These are phyloP conservation scores for Rhodotorula sp. DNA, from an alignment of 1,284 basidiomycete genomes.

Conservation along the genomic window DNA sequence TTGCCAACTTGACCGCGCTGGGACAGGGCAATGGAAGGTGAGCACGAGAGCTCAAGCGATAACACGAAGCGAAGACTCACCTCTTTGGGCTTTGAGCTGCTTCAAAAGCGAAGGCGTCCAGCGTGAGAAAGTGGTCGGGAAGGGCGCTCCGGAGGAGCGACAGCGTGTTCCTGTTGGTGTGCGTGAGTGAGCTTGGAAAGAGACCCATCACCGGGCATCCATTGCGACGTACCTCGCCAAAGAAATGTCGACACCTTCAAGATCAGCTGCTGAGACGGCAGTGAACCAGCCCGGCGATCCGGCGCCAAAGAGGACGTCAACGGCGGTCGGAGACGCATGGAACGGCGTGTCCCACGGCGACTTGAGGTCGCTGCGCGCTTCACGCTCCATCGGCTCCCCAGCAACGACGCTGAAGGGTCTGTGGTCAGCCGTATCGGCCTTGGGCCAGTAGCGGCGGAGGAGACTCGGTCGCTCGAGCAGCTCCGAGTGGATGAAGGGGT, in stretches of 20 bases:
- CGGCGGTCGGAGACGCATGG: slow-evolving; percentile 37
- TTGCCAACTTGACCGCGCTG: slow-evolving; percentile 73
- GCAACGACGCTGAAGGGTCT: slow-evolving; percentile 48
- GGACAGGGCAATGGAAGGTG: neutral
- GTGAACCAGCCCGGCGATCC: slow-evolving; percentile 48
- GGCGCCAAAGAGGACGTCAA: slow-evolving; percentile 40
- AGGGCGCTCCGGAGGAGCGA: slow-evolving; percentile 43
- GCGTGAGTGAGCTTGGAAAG: neutral
- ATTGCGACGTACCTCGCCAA: slow-evolving; percentile 44
- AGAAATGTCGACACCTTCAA: slow-evolving; percentile 45
- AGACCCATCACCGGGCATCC: neutral
- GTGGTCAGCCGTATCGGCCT: slow-evolving; percentile 11
- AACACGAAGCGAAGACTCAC: slow-evolving; percentile 51
- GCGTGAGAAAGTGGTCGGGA: slow-evolving; percentile 49
- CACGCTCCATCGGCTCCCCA: slow-evolving; percentile 51
- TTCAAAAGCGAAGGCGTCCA: slow-evolving; percentile 59
- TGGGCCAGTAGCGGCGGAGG: slow-evolving; percentile 43
- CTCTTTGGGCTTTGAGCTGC: slow-evolving; percentile 61
- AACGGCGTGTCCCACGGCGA: slow-evolving; percentile 43
- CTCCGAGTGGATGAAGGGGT: slow-evolving; percentile 49
- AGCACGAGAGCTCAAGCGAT: slow-evolving; percentile 18
- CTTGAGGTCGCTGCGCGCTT: slow-evolving; percentile 38
- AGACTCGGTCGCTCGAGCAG: slow-evolving; percentile 37
- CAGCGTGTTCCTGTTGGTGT: slow-evolving; percentile 42
- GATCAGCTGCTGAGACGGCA: slow-evolving; percentile 44